These are phyloP conservation scores for Trichoderma cornu-damae DNA, from an alignment of 2,329 filamentous ascomycete species.

Conservation along the genomic window DNA sequence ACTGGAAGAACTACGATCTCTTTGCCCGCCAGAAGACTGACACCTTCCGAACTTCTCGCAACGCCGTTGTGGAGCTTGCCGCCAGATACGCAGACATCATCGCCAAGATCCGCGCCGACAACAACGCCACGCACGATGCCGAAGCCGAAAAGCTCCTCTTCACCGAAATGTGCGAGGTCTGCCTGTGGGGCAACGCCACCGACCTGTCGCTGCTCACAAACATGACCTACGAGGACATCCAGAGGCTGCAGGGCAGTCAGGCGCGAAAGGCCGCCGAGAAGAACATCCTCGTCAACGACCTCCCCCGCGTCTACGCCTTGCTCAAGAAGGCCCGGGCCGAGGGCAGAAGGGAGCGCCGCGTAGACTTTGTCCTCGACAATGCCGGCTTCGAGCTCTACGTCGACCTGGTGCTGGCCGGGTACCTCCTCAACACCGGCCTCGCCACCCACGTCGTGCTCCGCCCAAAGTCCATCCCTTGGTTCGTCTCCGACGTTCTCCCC, in stretches of 20 bases:
- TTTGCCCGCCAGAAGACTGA: conserved; percentile 86
- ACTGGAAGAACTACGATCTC: conserved; percentile 89
- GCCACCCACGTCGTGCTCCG: conserved; percentile 85
- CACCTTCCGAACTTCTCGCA: conserved; percentile 86
- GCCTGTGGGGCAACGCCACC: conserved; percentile 94
- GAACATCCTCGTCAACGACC: conserved; percentile 88
- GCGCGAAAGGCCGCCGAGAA: conserved; percentile 81
- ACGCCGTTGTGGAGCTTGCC: conserved; percentile 77
- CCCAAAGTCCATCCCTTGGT: conserved; percentile 95
- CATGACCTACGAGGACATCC: conserved; percentile 90
- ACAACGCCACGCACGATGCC: conserved; percentile 50
- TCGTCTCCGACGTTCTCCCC: conserved; percentile 91
- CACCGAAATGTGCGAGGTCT: conserved; percentile 91
- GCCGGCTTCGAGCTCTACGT: conserved; percentile 97
- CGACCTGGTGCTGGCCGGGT: conserved; percentile 86
- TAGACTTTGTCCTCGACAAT: conserved; percentile 96
- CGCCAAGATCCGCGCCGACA: conserved; percentile 54
- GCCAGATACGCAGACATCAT: conserved; percentile 71
- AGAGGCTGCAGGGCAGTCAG: conserved; percentile 86
- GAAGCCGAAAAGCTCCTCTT: conserved; percentile 76
- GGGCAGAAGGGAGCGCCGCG: conserved; percentile 63
- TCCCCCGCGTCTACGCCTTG: conserved; percentile 64
- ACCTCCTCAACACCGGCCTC: conserved; percentile 75
- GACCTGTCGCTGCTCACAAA: conserved; percentile 87
- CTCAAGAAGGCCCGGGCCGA: conserved; percentile 61